Percentiles rank a stretch among this genome's conserved stretches.
phyloP scores from a whole-genome alignment of 2,329 filamentous ascomycete genomes.

The Pestalotiopsis sp. region DNA sequence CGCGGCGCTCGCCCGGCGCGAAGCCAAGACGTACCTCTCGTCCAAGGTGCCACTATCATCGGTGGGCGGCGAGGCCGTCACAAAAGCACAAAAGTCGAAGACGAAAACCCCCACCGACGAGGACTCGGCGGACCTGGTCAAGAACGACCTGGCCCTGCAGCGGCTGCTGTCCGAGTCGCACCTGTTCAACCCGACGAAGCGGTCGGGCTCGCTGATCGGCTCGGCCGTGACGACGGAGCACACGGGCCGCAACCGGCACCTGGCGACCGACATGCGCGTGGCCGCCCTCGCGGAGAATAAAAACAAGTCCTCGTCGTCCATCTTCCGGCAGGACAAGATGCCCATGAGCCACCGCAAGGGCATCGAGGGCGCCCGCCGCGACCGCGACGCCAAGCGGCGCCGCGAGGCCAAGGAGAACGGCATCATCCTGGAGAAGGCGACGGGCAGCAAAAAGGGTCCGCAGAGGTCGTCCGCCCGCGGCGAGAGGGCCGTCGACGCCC shows the following conservation, averaged over 20 bases:
- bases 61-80: conserved; percentile 25
- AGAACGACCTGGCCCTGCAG: conserved; percentile 91
- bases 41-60: conserved; percentile 49
- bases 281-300: conserved; percentile 57
- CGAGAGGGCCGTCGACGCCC: conserved; percentile 70
- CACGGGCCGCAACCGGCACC: conserved; percentile 74
- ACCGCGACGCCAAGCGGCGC: conserved; percentile 71
- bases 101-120: conserved; percentile 45
- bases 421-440: conserved; percentile 74
- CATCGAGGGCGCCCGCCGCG: conserved; percentile 69
- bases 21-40: conserved; percentile 72
- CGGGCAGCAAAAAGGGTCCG: conserved; percentile 36
- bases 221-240: conserved; percentile 37
- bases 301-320: conserved; percentile 45
- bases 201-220: conserved; percentile 36
- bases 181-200: conserved; percentile 63
- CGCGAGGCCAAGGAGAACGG: conserved; percentile 87
- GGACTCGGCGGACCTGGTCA: conserved; percentile 71
- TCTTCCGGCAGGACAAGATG: conserved; percentile 83
- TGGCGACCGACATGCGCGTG: conserved; percentile 82
- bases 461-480: conserved; percentile 28
- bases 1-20: conserved; percentile 62
- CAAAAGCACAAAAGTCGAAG: conserved; percentile 25
- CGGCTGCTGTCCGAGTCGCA: conserved; percentile 90
- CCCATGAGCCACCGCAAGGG: conserved; percentile 85